phyloP scores from a whole-genome alignment of 805 yeast species.

The Cyberlindnera euphorbiiphila region DNA sequence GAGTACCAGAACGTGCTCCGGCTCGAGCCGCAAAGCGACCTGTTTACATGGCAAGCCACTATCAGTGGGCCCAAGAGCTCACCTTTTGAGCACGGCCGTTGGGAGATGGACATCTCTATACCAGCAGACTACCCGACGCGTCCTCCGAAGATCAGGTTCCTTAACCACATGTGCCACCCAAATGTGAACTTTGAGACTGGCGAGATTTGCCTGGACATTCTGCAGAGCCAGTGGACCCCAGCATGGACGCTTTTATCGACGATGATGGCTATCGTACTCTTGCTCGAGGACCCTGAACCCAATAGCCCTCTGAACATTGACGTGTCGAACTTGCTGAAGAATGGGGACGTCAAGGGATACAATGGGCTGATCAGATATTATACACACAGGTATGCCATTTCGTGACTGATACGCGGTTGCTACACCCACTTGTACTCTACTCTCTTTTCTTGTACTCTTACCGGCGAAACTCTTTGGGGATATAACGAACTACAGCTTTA shows the following conservation, averaged over 20 bases:
- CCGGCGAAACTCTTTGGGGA: too few species aligned
- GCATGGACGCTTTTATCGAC: conserved; percentile 62
- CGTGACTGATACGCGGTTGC: not conserved
- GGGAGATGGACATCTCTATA: conserved; percentile 45
- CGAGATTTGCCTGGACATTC: conserved; percentile 66
- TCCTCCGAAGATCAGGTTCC: conserved; percentile 56
- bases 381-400: conserved; percentile 24
- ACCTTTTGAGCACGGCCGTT: conserved; percentile 48
- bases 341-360: conserved; percentile 43
- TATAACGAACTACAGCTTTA: too few species aligned
- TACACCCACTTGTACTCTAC: too few species aligned
- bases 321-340: conserved; percentile 54
- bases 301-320: conserved; percentile 70
- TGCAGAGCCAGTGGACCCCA: conserved; percentile 64
- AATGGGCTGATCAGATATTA: conserved; percentile 40
- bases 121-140: conserved; percentile 49
- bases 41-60: conserved; percentile 48
- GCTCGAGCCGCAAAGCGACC: conserved; percentile 45
- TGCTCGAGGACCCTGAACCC: conserved; percentile 64
- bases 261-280: conserved; percentile 52
- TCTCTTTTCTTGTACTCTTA: too few species aligned
- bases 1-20: conserved; percentile 33
- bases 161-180: conserved; percentile 41
- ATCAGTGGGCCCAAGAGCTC: conserved; percentile 51
- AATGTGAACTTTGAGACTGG: conserved; percentile 52